phyloP scores from a whole-genome alignment of 192 early-diverging fungal genomes.

The Endogone sp. region DNA sequence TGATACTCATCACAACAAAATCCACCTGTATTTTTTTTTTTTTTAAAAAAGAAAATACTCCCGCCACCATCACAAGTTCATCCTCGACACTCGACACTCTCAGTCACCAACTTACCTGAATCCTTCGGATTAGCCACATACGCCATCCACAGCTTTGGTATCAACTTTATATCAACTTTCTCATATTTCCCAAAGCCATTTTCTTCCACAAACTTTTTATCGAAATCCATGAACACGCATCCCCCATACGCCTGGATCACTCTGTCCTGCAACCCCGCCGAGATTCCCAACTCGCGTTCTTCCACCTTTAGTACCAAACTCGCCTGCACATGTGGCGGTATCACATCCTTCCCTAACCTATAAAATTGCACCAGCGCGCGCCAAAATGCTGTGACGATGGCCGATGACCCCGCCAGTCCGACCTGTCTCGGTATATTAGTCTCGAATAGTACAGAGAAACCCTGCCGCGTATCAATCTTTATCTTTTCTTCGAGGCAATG shows the following conservation, averaged over 20 bases:
- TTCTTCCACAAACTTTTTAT: slow-evolving; percentile 36
- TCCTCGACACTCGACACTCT: too few relatives aligned
- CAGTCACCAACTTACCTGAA: slow-evolving; percentile 40
- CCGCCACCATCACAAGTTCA: too few relatives aligned
- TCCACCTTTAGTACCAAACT: slow-evolving; percentile 53
- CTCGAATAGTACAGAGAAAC: slow-evolving; percentile 46
- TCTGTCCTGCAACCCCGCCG: slow-evolving; percentile 59
- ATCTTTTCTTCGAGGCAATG: slow-evolving; percentile 33
- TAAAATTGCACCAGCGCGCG: slow-evolving; percentile 40
- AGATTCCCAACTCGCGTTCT: slow-evolving; percentile 49
- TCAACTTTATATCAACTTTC: slow-evolving; percentile 20
- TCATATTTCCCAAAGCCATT: slow-evolving; percentile 48
- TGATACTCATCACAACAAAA: too few relatives aligned
- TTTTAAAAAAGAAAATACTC: too few relatives aligned
- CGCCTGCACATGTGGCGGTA: slow-evolving; percentile 46
- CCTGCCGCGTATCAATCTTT: slow-evolving; percentile 26
- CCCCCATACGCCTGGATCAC: slow-evolving; percentile 63
- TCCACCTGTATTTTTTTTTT: too few relatives aligned
- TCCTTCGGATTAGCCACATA: slow-evolving; percentile 54
- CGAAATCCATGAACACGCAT: slow-evolving; percentile 62
- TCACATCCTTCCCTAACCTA: slow-evolving; percentile 20
- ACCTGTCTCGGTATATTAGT: slow-evolving; percentile 64
- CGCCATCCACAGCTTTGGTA: slow-evolving; percentile 45
- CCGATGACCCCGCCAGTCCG: slow-evolving; percentile 46
- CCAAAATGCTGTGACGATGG: slow-evolving; percentile 53